phyloP scores from a whole-genome alignment of 2,329 filamentous ascomycete genomes.

The Paracamarosporium sp. region DNA sequence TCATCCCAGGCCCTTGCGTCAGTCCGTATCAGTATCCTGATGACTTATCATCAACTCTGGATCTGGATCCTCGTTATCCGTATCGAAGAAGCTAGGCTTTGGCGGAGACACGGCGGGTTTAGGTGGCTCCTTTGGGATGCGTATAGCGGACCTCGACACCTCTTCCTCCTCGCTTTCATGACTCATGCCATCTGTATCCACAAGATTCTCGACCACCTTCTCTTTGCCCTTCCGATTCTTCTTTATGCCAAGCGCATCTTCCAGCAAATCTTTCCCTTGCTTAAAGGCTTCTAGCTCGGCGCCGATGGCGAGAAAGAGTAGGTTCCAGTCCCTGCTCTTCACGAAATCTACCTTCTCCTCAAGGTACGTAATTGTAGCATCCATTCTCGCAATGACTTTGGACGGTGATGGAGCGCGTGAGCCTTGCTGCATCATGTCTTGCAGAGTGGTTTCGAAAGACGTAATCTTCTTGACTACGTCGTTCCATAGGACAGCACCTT shows the following conservation, averaged over 20 bases:
- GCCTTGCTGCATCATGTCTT: constrained; percentile 57
- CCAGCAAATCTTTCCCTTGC: constrained; percentile 66
- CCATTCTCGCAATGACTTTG: constrained; percentile 56
- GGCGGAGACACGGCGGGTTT: constrained; percentile 34
- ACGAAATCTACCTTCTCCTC: constrained; percentile 62
- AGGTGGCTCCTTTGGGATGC: constrained; percentile 30
- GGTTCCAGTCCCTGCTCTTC: constrained; percentile 71
- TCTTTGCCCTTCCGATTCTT: constrained; percentile 38
- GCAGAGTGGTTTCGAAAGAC: constrained; percentile 70
- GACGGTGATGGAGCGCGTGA: not conserved
- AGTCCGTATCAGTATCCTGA: constrained; percentile 50
- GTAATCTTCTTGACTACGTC: constrained; percentile 65
- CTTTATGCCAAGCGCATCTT: constrained; percentile 42
- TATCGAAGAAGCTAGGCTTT: constrained; percentile 42
- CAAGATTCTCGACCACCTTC: constrained; percentile 16
- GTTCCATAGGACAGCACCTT: constrained; percentile 72
- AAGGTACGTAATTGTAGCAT: constrained; percentile 61
- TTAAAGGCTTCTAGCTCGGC: constrained; percentile 74
- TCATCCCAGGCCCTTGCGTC: constrained; percentile 1
- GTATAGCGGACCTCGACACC: constrained; percentile 38
- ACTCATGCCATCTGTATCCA: constrained; percentile 18
- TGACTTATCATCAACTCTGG: constrained; percentile 57
- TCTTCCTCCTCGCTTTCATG: constrained; percentile 28
- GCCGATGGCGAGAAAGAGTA: constrained; percentile 77
- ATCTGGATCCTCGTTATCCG: constrained; percentile 54